Conservation (phyloP, 2,329 filamentous ascomycete species). For the Penicillium sp. region DNA sequence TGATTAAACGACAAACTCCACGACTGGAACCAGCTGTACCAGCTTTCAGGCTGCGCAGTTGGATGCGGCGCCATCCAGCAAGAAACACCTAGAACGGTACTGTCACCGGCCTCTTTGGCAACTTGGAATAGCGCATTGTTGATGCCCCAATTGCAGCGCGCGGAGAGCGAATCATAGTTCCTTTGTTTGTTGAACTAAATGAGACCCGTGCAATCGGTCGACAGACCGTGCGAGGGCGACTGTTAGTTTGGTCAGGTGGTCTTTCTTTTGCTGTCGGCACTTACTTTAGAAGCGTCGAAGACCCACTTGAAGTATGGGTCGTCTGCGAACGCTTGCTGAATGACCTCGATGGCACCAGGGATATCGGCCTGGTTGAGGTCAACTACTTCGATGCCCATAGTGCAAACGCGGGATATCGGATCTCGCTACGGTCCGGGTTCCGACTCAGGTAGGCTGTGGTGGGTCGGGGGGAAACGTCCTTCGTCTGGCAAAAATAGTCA, state of each 20-base stretch:
- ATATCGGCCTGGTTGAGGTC: constrained; percentile 63
- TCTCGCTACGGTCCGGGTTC: not conserved
- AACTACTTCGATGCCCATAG: constrained; percentile 58
- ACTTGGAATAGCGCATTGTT: constrained; percentile 72
- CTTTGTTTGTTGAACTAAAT: constrained; percentile 60
- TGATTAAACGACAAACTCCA: constrained; percentile 68
- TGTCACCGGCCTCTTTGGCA: constrained; percentile 57
- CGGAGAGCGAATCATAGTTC: constrained; percentile 64
- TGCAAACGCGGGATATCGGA: constrained; percentile 1
- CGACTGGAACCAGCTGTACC: constrained; percentile 63
- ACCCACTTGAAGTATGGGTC: constrained; percentile 71
- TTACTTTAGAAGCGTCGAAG: constrained; percentile 60
- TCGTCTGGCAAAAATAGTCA: not conserved
- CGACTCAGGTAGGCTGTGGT: not conserved
- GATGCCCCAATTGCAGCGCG: constrained; percentile 73
- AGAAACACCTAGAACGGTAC: constrained; percentile 67
- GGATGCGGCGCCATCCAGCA: constrained; percentile 69
- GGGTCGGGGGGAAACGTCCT: not conserved
- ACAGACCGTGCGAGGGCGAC: constrained; percentile 16
- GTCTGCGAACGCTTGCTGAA: constrained; percentile 66
- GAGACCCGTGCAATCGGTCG: constrained; percentile 6
- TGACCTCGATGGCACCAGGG: constrained; percentile 63
- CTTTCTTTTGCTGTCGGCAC: constrained; percentile 16
- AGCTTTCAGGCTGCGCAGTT: constrained; percentile 55
- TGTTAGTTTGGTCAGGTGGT: constrained; percentile 18